Base-by-base conservation (phyloP, 2,329 filamentous ascomycete genomes). In the Hortaea sp. region DNA sequence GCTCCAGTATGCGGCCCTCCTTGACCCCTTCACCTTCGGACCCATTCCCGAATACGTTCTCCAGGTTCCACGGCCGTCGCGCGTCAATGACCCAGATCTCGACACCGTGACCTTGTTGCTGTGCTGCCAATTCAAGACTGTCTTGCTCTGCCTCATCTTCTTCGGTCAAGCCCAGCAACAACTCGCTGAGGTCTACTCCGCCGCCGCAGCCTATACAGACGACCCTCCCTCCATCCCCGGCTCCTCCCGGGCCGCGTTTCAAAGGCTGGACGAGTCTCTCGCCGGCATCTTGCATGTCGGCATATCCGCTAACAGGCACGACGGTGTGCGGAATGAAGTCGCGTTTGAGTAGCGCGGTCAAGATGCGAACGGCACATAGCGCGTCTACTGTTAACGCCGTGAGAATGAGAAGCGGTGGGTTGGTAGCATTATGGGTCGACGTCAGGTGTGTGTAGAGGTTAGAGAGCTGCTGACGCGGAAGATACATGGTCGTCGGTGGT, bases 271-370 rank as follows among this genome's bases (percentile, higher is more conserved):
- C 84, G 39, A 94, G 74, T 54, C 89, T 81, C 60, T 79, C 77
- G 40, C 89, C 89, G 20, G 84, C 84, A 56, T 80, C 82, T 61
- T 86, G 77, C 41, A 98, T 78, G 64, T 97, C 92, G 54, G 80
- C 82, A 79, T 95, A 97, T 46, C 92, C 92, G 13, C 87, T 81
- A 45, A 98, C 84, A 1, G 92, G 92, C 60, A 95, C 87, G 61
- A 97, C 95, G 69, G 95, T 97, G 71, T 97, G 90, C 10, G 85
- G 86, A 57, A 98, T 94, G 63, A 94, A 97, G 72, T 98, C 92
- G 74, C 90, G 85, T 69, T 94, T 95, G 50, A 98, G 75, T n/a
- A 98, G 76, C 43, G 84, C 78, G 2, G 90, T 94, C 41, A 98
- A 79, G 50, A 98, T 95, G 51, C 89, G 88, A 65, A 88, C 94